phyloP scores from a whole-genome alignment of 768 basidiomycete species.

The Saitozyma podzolica region DNA sequence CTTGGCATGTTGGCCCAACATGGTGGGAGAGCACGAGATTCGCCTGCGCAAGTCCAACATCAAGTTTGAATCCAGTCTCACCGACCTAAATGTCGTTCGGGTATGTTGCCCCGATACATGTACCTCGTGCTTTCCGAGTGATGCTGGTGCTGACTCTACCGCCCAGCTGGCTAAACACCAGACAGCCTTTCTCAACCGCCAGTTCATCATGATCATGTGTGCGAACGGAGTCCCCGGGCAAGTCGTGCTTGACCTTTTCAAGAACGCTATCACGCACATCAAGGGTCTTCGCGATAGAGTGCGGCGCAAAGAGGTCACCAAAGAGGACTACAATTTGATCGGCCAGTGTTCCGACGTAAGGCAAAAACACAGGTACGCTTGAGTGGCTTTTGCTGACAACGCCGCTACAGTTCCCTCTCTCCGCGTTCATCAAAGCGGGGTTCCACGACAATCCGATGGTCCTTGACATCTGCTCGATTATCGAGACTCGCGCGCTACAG shows the following conservation, averaged over 20 bases:
- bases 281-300: slow-evolving; percentile 38
- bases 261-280: slow-evolving; percentile 35
- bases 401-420: slow-evolving; percentile 39
- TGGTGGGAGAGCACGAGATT: slow-evolving; percentile 32
- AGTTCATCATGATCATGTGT: slow-evolving; percentile 51
- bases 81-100: slow-evolving; percentile 46
- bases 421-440: slow-evolving; percentile 36
- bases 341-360: slow-evolving; percentile 31
- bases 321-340: slow-evolving; percentile 32
- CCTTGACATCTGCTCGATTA: slow-evolving; percentile 39
- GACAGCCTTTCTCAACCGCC: slow-evolving; percentile 48
- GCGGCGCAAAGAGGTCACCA: slow-evolving; percentile 9
- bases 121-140: background rate
- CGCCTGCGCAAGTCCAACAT: slow-evolving; percentile 38
- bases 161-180: slow-evolving; percentile 44
- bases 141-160: slow-evolving; percentile 12
- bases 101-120: slow-evolving; percentile 31
- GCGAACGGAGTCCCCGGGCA: slow-evolving; percentile 41
- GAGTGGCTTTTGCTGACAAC: background rate
- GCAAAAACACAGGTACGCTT: background rate
- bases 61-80: slow-evolving; percentile 43
- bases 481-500: slow-evolving; percentile 46
- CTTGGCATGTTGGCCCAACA: slow-evolving; percentile 36
- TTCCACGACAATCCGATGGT: slow-evolving; percentile 46
- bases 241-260: slow-evolving; percentile 46